phyloP scores from a whole-genome alignment of 2,329 filamentous ascomycete genomes.

The Albophoma yamanashiensis region DNA sequence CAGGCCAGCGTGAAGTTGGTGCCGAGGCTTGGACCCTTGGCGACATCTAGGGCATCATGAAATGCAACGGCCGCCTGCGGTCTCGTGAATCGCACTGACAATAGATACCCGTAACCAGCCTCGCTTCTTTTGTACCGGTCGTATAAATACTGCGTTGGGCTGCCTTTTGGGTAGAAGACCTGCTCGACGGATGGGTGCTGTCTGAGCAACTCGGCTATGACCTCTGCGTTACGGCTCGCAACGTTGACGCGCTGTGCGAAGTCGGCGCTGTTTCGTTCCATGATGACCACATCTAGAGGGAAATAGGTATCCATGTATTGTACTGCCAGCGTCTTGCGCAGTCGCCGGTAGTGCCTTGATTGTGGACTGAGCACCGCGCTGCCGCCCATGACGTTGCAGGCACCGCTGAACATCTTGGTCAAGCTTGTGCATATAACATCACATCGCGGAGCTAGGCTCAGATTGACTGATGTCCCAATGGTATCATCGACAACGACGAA shows the following conservation, averaged over 20 bases:
- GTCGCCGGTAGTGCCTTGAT: conserved; percentile 19
- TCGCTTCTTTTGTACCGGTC: conserved; percentile 19
- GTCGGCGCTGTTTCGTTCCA: conserved; percentile 27
- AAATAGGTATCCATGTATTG: conserved; percentile 13
- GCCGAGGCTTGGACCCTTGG: conserved; percentile 39
- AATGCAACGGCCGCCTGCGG: conserved; percentile 27
- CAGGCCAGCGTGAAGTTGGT: conserved; percentile 35
- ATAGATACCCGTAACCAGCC: conserved; percentile 39
- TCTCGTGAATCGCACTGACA: conserved; percentile 36
- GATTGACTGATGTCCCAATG: conserved; percentile 30
- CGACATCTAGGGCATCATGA: conserved; percentile 34
- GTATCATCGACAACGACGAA: conserved; percentile 34
- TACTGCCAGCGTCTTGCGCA: conserved; percentile 14
- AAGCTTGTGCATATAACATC: conserved; percentile 40
- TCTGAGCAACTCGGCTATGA: conserved; percentile 14
- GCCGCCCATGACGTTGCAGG: conserved; percentile 41
- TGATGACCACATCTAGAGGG: conserved; percentile 12
- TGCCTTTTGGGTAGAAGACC: conserved; percentile 31
- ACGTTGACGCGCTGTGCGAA: conserved; percentile 22
- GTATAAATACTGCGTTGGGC: conserved; percentile 20
- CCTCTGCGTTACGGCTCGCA: conserved; percentile 14
- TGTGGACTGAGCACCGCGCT: conserved; percentile 32
- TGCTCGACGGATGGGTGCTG: conserved; percentile 9
- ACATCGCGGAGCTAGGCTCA: conserved; percentile 32
- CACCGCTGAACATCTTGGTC: conserved; percentile 45